phyloP scores from a whole-genome alignment of 306 rosid genomes.

The Gastrolobium bilobum region DNA sequence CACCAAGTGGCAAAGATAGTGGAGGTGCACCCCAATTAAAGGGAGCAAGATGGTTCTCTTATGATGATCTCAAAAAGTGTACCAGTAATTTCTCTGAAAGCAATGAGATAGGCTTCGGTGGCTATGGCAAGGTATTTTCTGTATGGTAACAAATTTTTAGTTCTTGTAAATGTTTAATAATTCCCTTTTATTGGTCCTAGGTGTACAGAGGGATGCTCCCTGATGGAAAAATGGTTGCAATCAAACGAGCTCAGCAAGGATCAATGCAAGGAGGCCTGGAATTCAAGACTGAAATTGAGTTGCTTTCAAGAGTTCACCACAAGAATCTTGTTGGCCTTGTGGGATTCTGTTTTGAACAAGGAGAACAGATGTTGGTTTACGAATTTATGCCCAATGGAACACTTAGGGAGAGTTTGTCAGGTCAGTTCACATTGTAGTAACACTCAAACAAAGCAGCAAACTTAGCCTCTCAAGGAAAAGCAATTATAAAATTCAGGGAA shows the following conservation, averaged over 20 bases:
- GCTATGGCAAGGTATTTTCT: constrained; percentile 88
- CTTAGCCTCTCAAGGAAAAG: constrained; percentile 18
- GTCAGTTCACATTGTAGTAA: constrained; percentile 50
- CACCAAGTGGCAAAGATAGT: constrained; percentile 89
- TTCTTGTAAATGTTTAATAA: constrained; percentile 5
- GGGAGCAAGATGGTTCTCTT: constrained; percentile 98
- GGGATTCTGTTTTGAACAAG: constrained; percentile 96
- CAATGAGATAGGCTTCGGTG: constrained; percentile 88
- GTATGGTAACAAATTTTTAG: constrained; percentile 15
- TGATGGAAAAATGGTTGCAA: constrained; percentile 84
- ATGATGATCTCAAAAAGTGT: constrained; percentile 87
- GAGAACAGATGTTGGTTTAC: constrained; percentile 93
- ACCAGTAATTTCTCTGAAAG: constrained; percentile 75
- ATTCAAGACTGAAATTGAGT: constrained; percentile 95
- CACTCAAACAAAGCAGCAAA: neutral
- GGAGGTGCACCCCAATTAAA: constrained; percentile 97
- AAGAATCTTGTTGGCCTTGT: constrained; percentile 94
- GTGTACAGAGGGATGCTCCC: constrained; percentile 83
- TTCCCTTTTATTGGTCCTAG: constrained; percentile 49
- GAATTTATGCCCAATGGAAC: constrained; percentile 91
- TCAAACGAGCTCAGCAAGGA: constrained; percentile 97
- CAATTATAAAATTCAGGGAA: constrained; percentile 9
- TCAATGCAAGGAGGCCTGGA: constrained; percentile 95
- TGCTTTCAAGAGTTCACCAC: constrained; percentile 99
- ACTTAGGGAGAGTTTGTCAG: constrained; percentile 79